Evolutionary conservation across 1,284 basidiomycete species (phyloP).

Genomic region (Agaricales sp.): DNA sequence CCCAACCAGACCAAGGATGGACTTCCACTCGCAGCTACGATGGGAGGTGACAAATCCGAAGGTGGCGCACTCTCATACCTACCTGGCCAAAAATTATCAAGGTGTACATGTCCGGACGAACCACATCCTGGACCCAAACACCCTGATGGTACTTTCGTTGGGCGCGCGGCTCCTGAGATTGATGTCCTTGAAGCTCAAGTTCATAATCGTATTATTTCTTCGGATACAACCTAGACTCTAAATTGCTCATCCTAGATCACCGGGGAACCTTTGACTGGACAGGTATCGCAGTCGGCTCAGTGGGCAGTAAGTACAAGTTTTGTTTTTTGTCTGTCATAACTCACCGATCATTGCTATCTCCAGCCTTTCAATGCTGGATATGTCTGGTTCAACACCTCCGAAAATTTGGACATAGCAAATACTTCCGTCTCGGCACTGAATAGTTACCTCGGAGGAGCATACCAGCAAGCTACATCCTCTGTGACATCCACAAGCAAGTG

Average conservation of each 20-base stretch:
- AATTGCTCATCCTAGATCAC: slow-evolving; percentile 17
- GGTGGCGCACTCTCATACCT: slow-evolving; percentile 46
- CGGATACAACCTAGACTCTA: slow-evolving; percentile 15
- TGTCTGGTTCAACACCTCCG: slow-evolving; percentile 35
- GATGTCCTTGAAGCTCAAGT: slow-evolving; percentile 69
- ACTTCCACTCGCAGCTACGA: slow-evolving; percentile 27
- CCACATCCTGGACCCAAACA: slow-evolving; percentile 70
- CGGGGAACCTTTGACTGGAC: slow-evolving; percentile 28
- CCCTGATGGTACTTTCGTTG: slow-evolving; percentile 54
- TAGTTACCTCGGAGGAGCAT: slow-evolving; percentile 47
- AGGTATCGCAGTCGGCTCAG: slow-evolving; percentile 61
- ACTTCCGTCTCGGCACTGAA: slow-evolving; percentile 36
- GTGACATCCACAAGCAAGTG: slow-evolving; percentile 23
- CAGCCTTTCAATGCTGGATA: slow-evolving; percentile 57
- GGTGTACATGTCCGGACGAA: slow-evolving; percentile 71
- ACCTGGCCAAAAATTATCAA: slow-evolving; percentile 70
- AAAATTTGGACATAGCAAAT: slow-evolving; percentile 39
- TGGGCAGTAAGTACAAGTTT: slow-evolving; percentile 47
- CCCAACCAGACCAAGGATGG: slow-evolving; percentile 46
- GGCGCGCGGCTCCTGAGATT: slow-evolving; percentile 72
- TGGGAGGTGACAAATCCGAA: slow-evolving; percentile 35
- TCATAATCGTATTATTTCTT: background rate
- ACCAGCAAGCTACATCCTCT: slow-evolving; percentile 36
- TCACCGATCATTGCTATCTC: slow-evolving; percentile 1
- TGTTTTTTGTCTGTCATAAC: background rate